A percentile compares a stretch with the other conserved stretches of the same genome.
These are phyloP conservation scores for Edaphochlamys debaryana DNA, from an alignment of 139 green algal species.

Conservation along the genomic window DNA sequence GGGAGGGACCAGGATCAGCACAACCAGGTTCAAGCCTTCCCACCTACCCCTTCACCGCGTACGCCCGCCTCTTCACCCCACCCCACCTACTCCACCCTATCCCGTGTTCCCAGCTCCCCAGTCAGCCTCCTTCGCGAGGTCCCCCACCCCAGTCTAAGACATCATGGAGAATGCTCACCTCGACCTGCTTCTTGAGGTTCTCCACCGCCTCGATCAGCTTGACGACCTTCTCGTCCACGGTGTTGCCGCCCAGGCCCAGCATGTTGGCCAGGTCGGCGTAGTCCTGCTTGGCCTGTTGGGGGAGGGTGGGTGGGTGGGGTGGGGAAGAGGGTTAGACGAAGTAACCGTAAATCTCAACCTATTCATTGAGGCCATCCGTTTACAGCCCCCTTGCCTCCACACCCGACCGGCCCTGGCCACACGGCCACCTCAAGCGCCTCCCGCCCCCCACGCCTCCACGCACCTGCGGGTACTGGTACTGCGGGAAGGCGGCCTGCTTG, in stretches of 20 bases:
- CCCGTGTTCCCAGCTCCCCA: too few relatives aligned
- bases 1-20: too few relatives aligned
- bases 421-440: not conserved
- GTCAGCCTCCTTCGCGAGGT: too few relatives aligned
- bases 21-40: too few relatives aligned
- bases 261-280: conserved; percentile 72
- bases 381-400: not conserved
- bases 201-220: conserved; percentile 74
- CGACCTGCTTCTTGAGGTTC: conserved; percentile 71
- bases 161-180: too few relatives aligned
- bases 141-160: too few relatives aligned
- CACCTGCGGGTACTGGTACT: conserved; percentile 69
- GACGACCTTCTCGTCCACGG: conserved; percentile 66
- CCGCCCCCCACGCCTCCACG: not conserved
- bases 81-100: too few relatives aligned
- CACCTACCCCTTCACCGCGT: too few relatives aligned
- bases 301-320: conserved; percentile 3
- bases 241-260: conserved; percentile 64
- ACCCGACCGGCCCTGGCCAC: too few relatives aligned
- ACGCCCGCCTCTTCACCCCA: too few relatives aligned
- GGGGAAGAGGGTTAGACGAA: not conserved
- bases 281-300: conserved; percentile 51
- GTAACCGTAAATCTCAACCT: too few relatives aligned
- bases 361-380: too few relatives aligned
- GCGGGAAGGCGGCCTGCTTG: conserved; percentile 78